Evolutionary conservation across 116 monocot species (phyloP).

Genomic region (Trichopus zeylanicus): DNA sequence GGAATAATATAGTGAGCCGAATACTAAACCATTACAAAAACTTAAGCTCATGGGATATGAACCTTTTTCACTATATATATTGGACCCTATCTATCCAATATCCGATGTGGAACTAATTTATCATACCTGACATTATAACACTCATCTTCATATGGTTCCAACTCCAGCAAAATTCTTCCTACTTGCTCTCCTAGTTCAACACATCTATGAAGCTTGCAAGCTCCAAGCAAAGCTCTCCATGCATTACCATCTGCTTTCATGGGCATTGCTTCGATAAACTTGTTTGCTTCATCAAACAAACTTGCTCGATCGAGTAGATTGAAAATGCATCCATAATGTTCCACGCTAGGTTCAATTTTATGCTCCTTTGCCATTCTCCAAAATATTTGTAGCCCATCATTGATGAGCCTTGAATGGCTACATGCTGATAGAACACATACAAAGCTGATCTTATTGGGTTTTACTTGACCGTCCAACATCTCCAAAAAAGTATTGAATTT

Average conservation of each 20-base stretch:
- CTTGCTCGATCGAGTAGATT: conserved; percentile 18
- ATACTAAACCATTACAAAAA: too few species aligned
- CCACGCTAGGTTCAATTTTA: background rate
- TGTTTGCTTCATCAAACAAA: conserved; percentile 9
- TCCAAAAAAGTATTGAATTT: too few species aligned
- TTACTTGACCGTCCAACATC: conserved; percentile 9
- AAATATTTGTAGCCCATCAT: conserved; percentile 10
- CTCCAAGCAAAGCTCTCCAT: conserved; percentile 15
- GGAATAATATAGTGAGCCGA: too few species aligned
- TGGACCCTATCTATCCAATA: too few species aligned
- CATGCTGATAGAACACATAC: conserved; percentile 16
- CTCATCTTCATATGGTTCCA: conserved; percentile 18
- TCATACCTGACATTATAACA: too few species aligned
- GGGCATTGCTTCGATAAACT: conserved; percentile 15
- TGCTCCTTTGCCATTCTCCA: conserved; percentile 11
- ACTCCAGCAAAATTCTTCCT: conserved; percentile 11
- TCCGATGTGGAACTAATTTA: too few species aligned
- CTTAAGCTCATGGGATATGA: too few species aligned
- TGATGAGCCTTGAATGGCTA: conserved; percentile 14
- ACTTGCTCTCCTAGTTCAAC: conserved; percentile 13
- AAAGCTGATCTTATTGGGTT: conserved; percentile 24
- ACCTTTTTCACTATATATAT: too few species aligned
- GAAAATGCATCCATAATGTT: conserved; percentile 15
- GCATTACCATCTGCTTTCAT: conserved; percentile 7
- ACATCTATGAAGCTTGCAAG: conserved; percentile 15